Evolutionary conservation across 2,329 filamentous ascomycete species (phyloP).

Genomic region (Diplodia sapinea): DNA sequence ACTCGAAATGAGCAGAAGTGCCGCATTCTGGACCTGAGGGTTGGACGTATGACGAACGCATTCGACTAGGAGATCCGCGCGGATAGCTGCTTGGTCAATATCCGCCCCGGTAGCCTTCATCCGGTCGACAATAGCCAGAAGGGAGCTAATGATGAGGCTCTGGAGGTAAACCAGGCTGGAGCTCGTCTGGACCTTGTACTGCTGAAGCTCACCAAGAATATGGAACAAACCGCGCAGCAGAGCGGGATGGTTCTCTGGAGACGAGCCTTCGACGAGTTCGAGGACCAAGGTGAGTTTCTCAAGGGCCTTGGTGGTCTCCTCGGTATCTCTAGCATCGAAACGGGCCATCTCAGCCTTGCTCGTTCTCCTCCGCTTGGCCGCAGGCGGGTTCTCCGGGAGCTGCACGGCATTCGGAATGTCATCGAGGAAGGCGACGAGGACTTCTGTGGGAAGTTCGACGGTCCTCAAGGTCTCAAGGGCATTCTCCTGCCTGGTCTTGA

Average conservation of each 20-base stretch:
- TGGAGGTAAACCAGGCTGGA: slow-evolving; percentile 92
- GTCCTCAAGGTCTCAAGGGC: slow-evolving; percentile 75
- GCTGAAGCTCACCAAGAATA: slow-evolving; percentile 83
- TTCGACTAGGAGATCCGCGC: slow-evolving; percentile 89
- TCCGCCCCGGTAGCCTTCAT: slow-evolving; percentile 65
- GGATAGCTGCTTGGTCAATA: slow-evolving; percentile 78
- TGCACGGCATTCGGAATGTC: slow-evolving; percentile 75
- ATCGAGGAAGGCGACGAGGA: slow-evolving; percentile 74
- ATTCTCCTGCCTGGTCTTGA: slow-evolving; percentile 54
- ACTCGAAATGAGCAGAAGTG: slow-evolving; percentile 83
- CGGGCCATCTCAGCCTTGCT: slow-evolving; percentile 73
- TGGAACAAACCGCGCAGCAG: slow-evolving; percentile 82
- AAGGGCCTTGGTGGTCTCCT: slow-evolving; percentile 70
- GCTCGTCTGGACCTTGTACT: slow-evolving; percentile 78
- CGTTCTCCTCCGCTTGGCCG: slow-evolving; percentile 78
- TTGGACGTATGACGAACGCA: slow-evolving; percentile 91
- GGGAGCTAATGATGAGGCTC: slow-evolving; percentile 78
- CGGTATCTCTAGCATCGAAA: slow-evolving; percentile 65
- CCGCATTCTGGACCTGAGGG: slow-evolving; percentile 91
- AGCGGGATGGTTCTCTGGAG: slow-evolving; percentile 74
- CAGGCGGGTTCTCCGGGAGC: slow-evolving; percentile 72
- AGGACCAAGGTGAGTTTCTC: slow-evolving; percentile 84
- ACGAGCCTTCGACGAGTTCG: slow-evolving; percentile 83
- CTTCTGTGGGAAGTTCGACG: slow-evolving; percentile 74
- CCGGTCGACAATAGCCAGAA: slow-evolving; percentile 82